phyloP scores from a whole-genome alignment of 2,329 filamentous ascomycete genomes.

The Cytospora chrysosperma region DNA sequence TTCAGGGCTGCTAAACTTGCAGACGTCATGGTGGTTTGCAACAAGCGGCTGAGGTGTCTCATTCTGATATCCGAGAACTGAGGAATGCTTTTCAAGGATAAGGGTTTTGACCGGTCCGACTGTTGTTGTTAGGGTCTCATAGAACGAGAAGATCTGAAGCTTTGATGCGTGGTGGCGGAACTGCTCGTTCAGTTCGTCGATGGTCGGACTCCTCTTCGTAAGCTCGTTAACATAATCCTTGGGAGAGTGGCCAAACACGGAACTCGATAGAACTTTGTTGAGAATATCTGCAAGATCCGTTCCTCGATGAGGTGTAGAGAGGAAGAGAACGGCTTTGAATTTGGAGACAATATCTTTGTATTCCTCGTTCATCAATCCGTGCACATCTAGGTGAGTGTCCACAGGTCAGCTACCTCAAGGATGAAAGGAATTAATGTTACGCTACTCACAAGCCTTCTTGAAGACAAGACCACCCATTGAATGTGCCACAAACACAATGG shows the following conservation, averaged over 20 bases:
- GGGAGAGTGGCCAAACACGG: slow-evolving; percentile 25
- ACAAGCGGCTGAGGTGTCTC: slow-evolving; percentile 29
- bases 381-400: slow-evolving; percentile 6
- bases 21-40: slow-evolving; percentile 34
- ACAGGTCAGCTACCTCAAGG: too few species aligned
- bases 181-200: slow-evolving; percentile 35
- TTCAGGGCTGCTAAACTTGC: slow-evolving; percentile 29
- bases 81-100: slow-evolving; percentile 31
- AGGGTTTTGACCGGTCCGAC: slow-evolving; percentile 23
- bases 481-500: slow-evolving; percentile 30
- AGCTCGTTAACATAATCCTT: slow-evolving; percentile 32
- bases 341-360: slow-evolving; percentile 26
- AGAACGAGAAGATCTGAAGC: slow-evolving; percentile 37
- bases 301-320: slow-evolving; percentile 32
- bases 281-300: slow-evolving; percentile 28
- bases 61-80: slow-evolving; percentile 31
- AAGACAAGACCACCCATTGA: slow-evolving; percentile 31
- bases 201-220: slow-evolving; percentile 22
- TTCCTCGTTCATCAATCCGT: slow-evolving; percentile 27
- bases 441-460: slow-evolving; percentile 26
- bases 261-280: slow-evolving; percentile 26
- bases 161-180: slow-evolving; percentile 33
- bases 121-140: slow-evolving; percentile 33
- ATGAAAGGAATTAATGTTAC: too few species aligned
- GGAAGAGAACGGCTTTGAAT: slow-evolving; percentile 29